Base-by-base conservation (phyloP, 371 early-diverging fungal species). In the Haplosporangium sp. region DNA sequence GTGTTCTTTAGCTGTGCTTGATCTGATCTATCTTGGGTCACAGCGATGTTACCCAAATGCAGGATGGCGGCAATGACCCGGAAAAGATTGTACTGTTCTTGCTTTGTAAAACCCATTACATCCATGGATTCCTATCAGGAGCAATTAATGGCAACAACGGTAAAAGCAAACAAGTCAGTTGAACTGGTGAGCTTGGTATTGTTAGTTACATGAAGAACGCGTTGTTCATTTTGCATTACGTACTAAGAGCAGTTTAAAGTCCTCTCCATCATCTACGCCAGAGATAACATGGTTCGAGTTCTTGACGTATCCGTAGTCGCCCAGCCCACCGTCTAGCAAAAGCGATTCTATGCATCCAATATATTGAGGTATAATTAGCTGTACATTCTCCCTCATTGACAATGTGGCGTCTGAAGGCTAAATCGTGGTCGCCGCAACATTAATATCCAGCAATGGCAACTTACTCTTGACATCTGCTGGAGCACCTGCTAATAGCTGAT, bases 31-130 rank as follows among this genome's bases (percentile, higher is more conserved):
- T 95, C 92, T 0, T 86, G 74, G 6, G 86, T 84, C 41, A 96
- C 89, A 18, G 86, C 83, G 56, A 99, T 91, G 82, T 99, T 99
- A 38, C 99, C 99, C 43, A 99, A 82, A 75, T 99, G 97, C 18
- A 99, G 83, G n/a, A 99, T 90, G 1, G 95, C 95, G 12, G 98
- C 94, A 37, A 99, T 81, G 12, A 95, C 86, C 14, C 93, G 89
- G 84, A 97, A 98, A 29, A 96, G 86, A 54, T 94, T 90, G 0
- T 83, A 53, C 69, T 93, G 94, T 62, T 96, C 95, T 46, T 95
- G 92, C 11, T 80, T 64, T 14, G 83, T 80, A 60, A 99, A 87
- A 1, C 94, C 91, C 87, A 99, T 95, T 50, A 95, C 87, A 41
- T 87, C 83, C 90, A 99, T 88, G 0, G 97, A 88, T 23, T 90